These are phyloP conservation scores for Selaginella tamariscina DNA, from an alignment of 75 land plant genomes.

Conservation along the genomic window DNA sequence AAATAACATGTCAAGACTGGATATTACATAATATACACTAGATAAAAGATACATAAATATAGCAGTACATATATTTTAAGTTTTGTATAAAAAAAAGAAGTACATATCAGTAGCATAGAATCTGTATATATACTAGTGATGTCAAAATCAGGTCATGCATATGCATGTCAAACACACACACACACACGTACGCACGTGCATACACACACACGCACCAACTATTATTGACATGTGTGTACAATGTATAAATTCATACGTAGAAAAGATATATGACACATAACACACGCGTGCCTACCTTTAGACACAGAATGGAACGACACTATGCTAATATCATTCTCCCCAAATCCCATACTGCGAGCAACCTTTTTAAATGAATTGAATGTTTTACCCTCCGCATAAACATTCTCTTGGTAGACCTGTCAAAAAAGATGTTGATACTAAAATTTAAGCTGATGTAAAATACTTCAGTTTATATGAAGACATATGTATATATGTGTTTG, in stretches of 20 bases:
- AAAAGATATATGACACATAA: no score
- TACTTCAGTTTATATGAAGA: no score
- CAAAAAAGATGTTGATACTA: background rate
- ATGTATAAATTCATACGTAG: no score
- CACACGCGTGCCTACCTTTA: conserved; percentile 81
- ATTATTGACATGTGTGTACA: no score
- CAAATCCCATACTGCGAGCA: conserved; percentile 78
- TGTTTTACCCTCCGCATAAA: conserved; percentile 75
- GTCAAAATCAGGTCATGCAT: no score
- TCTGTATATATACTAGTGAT: no score
- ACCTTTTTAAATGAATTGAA: conserved; percentile 96
- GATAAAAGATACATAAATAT: background rate
- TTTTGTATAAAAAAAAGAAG: no score
- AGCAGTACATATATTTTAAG: background rate
- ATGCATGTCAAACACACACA: no score
- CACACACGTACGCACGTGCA: no score
- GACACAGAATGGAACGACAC: conserved; percentile 94
- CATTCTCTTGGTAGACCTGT: conserved; percentile 96
- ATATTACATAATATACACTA: background rate
- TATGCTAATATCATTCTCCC: conserved; percentile 60
- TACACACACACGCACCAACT: no score
- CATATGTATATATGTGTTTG: no score
- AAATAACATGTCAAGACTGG: background rate
- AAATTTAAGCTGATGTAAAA: background rate
- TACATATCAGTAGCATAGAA: no score